phyloP scores from a whole-genome alignment of 345 rosid genomes.

The Nasturtium officinale region DNA sequence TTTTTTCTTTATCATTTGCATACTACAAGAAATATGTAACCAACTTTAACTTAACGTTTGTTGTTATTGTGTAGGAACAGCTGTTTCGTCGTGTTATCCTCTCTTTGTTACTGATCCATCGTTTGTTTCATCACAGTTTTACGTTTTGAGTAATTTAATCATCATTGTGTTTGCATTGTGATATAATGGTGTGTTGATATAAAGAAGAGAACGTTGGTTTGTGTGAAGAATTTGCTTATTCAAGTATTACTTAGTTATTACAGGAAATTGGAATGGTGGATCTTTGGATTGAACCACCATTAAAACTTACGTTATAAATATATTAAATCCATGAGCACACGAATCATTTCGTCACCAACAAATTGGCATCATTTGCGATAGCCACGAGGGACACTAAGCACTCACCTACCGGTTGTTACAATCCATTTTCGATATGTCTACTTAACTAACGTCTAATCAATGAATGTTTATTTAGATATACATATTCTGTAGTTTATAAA shows the following conservation, averaged over 20 bases:
- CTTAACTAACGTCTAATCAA: not conserved
- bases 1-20: not conserved
- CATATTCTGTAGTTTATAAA: not conserved
- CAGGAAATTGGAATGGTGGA: not conserved
- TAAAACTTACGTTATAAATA: slow-evolving; percentile 1
- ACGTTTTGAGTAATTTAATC: slow-evolving; percentile 3
- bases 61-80: slow-evolving; percentile 29
- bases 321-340: slow-evolving; percentile 3
- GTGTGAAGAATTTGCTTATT: slow-evolving; percentile 5
- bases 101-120: slow-evolving; percentile 19
- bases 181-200: slow-evolving; percentile 15
- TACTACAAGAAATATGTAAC: not conserved
- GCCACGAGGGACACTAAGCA: slow-evolving; percentile 26
- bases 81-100: slow-evolving; percentile 32
- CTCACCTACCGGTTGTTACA: slow-evolving; percentile 21
- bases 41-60: not conserved
- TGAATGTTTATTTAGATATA: not conserved
- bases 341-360: slow-evolving; percentile 19
- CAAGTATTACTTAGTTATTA: not conserved
- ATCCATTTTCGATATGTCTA: not conserved
- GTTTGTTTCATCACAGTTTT: slow-evolving; percentile 10
- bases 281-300: slow-evolving; percentile 3
- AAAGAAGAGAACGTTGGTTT: slow-evolving; percentile 25
- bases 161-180: not conserved
- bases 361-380: slow-evolving; percentile 28